Base-by-base conservation (phyloP, 2,329 filamentous ascomycete genomes). In the Botrytis sinoallii region DNA sequence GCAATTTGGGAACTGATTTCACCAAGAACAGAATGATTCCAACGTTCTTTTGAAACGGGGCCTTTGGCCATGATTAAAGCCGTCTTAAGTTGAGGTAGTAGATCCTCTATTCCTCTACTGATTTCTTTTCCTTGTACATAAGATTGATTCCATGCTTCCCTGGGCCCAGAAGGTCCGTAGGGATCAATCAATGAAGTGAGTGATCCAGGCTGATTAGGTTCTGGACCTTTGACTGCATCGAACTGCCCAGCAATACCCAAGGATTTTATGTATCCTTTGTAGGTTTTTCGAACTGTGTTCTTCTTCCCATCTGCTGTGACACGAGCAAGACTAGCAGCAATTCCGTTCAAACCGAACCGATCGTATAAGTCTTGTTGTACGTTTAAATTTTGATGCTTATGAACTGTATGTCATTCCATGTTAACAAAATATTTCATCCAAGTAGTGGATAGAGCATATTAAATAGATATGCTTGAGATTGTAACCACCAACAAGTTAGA, bases 181-280 rank as follows among this genome's bases (percentile, higher is more conserved):
- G 85, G 81, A 73, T 82, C 82, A 52, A 88, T 76, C 81, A 91
- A 83, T 57, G 83, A 82, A 42, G 86, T 85, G 0, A 84, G 84
- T 12, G 84, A 84, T 48, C 60, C 61, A 10, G 63, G 68, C 32
- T 63, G 35, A 9, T 52, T 46, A 55, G 85, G 83, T 32, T 84
- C 82, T 60, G 89, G 87, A 77, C 88, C 87, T 82, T 89, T 89
- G 42, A 85, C 83, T 5, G 84, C 84, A 77, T 91, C 89, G 77
- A 90, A 91, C 74, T 89, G 87, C 16, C 89, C 89, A 71, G 86
- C 86, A 40, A 91, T 84, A 52, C 88, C 88, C 46, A 91, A 83
- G 64, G 86, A 86, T 84, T 91, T 91, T 80, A 91, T 89, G 77
- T 91, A 88, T 70, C 89, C 89, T 81, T 91, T 91, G 84, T 91